phyloP scores from a whole-genome alignment of 2,329 filamentous ascomycete species.

The Colletotrichum shisoi region DNA sequence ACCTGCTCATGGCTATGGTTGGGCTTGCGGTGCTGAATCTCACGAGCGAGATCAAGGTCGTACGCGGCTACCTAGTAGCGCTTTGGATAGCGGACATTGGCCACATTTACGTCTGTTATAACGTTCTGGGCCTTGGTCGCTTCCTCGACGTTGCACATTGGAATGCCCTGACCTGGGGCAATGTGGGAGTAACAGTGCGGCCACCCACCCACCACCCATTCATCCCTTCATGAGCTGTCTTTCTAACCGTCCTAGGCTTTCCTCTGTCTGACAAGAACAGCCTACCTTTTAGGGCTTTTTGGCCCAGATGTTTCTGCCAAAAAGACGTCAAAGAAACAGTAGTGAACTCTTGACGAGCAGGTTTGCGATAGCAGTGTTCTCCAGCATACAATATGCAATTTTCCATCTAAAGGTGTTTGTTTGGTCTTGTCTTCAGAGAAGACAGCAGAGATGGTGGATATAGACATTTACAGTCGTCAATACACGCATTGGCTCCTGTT shows the following conservation, averaged over 20 bases:
- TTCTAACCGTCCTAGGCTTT: slow-evolving; percentile 41
- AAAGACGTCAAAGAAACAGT: slow-evolving; percentile 36
- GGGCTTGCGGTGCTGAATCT: slow-evolving; percentile 70
- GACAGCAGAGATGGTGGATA: background rate
- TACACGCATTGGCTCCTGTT: background rate
- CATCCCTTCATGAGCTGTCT: background rate
- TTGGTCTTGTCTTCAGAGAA: background rate
- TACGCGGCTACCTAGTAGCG: slow-evolving; percentile 72
- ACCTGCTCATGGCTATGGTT: slow-evolving; percentile 70
- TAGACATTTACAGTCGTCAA: background rate
- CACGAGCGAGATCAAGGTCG: slow-evolving; percentile 70
- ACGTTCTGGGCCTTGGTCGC: slow-evolving; percentile 63
- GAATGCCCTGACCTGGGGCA: slow-evolving; percentile 78
- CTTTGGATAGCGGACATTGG: slow-evolving; percentile 72
- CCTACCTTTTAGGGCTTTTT: slow-evolving; percentile 48
- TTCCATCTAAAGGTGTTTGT: background rate
- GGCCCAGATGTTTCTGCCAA: slow-evolving; percentile 41
- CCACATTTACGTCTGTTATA: slow-evolving; percentile 68
- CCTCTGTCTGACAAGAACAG: slow-evolving; percentile 46
- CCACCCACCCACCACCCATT: background rate
- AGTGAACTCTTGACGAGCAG: background rate
- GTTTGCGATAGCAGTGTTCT: background rate
- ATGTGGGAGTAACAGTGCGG: slow-evolving; percentile 70
- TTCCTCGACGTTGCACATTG: slow-evolving; percentile 64
- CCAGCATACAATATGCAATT: background rate